A percentile compares a stretch with the other conserved stretches of the same genome.
Evolutionary conservation across 495 filamentous ascomycete species (phyloP).

Genomic region (Xylaria sp.): DNA sequence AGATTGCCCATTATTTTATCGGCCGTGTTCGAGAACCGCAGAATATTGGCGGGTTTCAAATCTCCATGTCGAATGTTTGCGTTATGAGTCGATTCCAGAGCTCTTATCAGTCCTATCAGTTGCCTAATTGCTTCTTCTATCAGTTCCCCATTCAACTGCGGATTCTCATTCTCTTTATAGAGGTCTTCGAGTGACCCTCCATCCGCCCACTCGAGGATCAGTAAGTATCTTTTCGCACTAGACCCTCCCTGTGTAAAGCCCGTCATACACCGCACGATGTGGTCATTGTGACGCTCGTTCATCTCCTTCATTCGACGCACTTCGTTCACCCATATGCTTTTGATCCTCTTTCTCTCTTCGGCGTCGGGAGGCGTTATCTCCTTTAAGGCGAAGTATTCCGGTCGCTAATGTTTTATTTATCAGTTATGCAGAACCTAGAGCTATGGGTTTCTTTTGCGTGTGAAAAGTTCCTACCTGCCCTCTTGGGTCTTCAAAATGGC

Average conservation of each 20-base stretch:
- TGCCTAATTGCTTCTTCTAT: not conserved
- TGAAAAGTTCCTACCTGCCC: conserved; percentile 3
- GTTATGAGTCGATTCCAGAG: not conserved
- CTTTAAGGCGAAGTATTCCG: not conserved
- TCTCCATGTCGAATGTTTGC: conserved; percentile 32
- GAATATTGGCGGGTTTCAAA: conserved; percentile 36
- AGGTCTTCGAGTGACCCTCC: conserved; percentile 33
- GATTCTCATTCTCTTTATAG: conserved; percentile 14
- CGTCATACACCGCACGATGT: conserved; percentile 34
- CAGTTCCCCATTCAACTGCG: not conserved
- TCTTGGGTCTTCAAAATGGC: conserved; percentile 27
- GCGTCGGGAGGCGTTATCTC: not conserved
- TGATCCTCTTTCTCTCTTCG: not conserved
- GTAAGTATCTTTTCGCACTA: conserved; percentile 20
- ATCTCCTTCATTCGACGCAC: conserved; percentile 24
- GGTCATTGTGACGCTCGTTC: conserved; percentile 18
- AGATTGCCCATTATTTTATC: conserved; percentile 29
- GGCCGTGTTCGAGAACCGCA: conserved; percentile 18
- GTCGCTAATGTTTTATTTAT: not conserved
- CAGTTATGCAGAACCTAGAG: no score
- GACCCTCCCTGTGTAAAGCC: conserved; percentile 25
- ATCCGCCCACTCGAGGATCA: conserved; percentile 42
- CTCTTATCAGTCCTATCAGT: not conserved
- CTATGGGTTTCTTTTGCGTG: no score
- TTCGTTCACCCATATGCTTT: conserved; percentile 25